Percentiles rank a stretch among this genome's conserved stretches.
Conservation (phyloP, 1,284 basidiomycete species). For the Testicularia cyperi region DNA sequence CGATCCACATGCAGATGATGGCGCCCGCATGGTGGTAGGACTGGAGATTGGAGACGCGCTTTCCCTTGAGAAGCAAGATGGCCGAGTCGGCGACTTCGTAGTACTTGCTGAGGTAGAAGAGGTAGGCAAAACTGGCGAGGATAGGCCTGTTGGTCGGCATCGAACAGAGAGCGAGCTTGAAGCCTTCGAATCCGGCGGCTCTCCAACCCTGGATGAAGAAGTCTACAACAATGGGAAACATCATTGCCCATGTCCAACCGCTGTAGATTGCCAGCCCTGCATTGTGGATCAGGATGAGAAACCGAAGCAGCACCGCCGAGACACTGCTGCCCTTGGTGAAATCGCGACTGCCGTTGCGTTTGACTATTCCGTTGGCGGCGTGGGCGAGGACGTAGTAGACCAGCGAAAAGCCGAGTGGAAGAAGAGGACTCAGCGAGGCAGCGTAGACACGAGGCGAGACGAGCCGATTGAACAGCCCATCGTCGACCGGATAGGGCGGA, state of each 20-base stretch:
- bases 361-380: constrained; percentile 28
- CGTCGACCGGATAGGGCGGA: constrained; percentile 24
- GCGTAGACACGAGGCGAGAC: constrained; percentile 9
- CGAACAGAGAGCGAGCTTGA: constrained; percentile 59
- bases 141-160: constrained; percentile 50
- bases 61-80: constrained; percentile 60
- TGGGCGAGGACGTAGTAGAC: constrained; percentile 47
- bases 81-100: constrained; percentile 57
- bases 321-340: constrained; percentile 22
- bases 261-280: constrained; percentile 43
- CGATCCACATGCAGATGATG: constrained; percentile 60
- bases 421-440: constrained; percentile 18
- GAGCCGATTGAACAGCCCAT: constrained; percentile 10
- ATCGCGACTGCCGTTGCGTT: constrained; percentile 23
- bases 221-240: constrained; percentile 38
- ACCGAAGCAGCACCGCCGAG: constrained; percentile 15
- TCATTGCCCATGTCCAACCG: constrained; percentile 39
- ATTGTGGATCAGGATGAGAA: constrained; percentile 45
- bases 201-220: constrained; percentile 44
- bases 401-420: constrained; percentile 41
- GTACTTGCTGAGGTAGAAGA: constrained; percentile 59
- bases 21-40: constrained; percentile 57
- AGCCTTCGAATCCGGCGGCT: constrained; percentile 39
- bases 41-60: constrained; percentile 56
- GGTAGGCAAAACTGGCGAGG: constrained; percentile 51